A percentile compares a stretch with the other conserved stretches of the same genome.
phyloP scores from a whole-genome alignment of 1,284 basidiomycete genomes.

The Vanrija humicola region DNA sequence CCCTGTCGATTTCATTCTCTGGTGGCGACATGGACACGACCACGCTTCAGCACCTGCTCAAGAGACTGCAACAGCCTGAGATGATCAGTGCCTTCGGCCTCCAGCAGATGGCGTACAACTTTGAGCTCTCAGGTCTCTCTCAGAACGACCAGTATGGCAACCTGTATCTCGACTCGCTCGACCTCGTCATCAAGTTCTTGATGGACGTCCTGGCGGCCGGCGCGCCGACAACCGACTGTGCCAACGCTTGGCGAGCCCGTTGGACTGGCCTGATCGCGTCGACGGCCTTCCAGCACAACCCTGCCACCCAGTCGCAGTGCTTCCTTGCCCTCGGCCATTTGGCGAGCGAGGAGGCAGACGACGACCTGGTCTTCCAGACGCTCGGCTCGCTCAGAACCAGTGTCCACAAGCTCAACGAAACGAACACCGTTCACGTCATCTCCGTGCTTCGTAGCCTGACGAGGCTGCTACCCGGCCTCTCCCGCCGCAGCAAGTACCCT shows the following conservation, averaged over 20 bases:
- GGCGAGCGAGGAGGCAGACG: constrained; percentile 66
- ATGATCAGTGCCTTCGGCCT: constrained; percentile 72
- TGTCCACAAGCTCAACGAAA: constrained; percentile 37
- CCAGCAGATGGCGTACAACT: constrained; percentile 20
- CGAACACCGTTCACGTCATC: constrained; percentile 56
- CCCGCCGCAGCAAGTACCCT: constrained; percentile 66
- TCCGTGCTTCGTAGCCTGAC: constrained; percentile 82
- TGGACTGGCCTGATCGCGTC: constrained; percentile 92
- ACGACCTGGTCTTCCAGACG: constrained; percentile 47
- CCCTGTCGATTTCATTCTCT: constrained; percentile 49
- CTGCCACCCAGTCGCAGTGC: constrained; percentile 81
- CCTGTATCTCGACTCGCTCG: constrained; percentile 61
- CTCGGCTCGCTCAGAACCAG: constrained; percentile 54
- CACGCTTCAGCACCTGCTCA: constrained; percentile 54
- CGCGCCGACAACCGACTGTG: constrained; percentile 61
- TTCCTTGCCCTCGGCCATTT: constrained; percentile 80
- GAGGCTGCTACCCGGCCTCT: constrained; percentile 67
- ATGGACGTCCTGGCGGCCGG: constrained; percentile 62
- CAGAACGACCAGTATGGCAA: constrained; percentile 57
- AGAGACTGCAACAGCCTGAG: constrained; percentile 58
- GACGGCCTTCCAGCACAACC: constrained; percentile 87
- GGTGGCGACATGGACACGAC: constrained; percentile 37
- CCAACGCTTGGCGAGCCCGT: constrained; percentile 87
- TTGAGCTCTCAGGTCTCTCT: constrained; percentile 17
- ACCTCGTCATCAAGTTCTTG: constrained; percentile 64